phyloP scores from a whole-genome alignment of 352 stramenopile species.

The Globisporangium echinulatum region DNA sequence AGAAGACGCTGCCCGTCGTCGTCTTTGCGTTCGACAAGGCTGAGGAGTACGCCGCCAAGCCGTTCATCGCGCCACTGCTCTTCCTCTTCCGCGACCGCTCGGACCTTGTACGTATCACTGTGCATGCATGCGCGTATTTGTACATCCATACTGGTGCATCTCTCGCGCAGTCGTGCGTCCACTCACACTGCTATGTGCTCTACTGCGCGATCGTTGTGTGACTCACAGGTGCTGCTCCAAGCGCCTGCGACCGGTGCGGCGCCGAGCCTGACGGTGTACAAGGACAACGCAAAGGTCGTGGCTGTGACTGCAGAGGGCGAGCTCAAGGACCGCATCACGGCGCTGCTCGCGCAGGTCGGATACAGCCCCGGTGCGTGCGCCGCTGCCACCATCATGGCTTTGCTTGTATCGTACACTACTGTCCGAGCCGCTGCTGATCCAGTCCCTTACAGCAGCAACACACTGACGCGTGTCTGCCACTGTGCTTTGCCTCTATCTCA shows the following conservation, averaged over 20 bases:
- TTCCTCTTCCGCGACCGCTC: slow-evolving; percentile 59
- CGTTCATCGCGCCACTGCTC: slow-evolving; percentile 38
- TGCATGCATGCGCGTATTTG: not conserved
- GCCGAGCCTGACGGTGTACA: slow-evolving; percentile 46
- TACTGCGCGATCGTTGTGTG: not conserved
- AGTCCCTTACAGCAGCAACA: no score
- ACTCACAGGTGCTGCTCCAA: slow-evolving; percentile 34
- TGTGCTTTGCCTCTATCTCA: not conserved
- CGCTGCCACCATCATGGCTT: no score
- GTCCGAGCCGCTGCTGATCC: no score
- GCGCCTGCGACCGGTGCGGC: slow-evolving; percentile 22
- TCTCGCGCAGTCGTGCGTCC: not conserved
- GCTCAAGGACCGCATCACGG: slow-evolving; percentile 44
- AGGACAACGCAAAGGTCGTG: slow-evolving; percentile 28
- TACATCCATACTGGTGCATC: not conserved
- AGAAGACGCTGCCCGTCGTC: slow-evolving; percentile 19
- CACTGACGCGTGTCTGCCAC: not conserved
- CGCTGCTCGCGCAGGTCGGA: slow-evolving; percentile 43
- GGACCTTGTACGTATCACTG: slow-evolving; percentile 38
- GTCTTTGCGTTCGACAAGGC: slow-evolving; percentile 26
- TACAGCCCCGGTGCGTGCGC: slow-evolving; percentile 42
- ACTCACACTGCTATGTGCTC: slow-evolving; percentile 2
- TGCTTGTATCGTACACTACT: no score
- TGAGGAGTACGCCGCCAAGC: slow-evolving; percentile 33
- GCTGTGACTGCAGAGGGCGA: slow-evolving; percentile 32